Evolutionary conservation across 345 rosid species (phyloP), one percentile per base, ranked within the genome.

Genomic region (Mangifera indica): DNA sequence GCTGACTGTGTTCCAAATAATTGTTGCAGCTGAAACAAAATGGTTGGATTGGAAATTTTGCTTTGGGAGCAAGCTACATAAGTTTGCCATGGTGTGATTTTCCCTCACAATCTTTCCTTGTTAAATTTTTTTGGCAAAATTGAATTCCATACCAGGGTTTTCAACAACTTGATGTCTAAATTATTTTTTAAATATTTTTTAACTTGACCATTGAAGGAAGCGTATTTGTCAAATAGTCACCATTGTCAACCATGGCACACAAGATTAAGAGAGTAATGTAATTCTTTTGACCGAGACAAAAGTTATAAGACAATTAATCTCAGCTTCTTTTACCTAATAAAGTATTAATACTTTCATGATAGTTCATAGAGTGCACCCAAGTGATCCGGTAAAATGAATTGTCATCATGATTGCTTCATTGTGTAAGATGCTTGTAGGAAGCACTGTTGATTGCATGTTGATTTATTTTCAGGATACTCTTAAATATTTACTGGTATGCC

Each of bases 41-140:
- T 80, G 99, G 99, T 66, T 95, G 98, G 97, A 81, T 95, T 52
- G 98, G 99, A 77, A 95, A 95, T 79, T 91, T 89, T 66, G 98
- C 99, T 40, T 77, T 95, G 59, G 99, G 99, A 68, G 96, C 96
- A 56, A 95, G 99, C 81, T 95, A 95, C 72, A 95, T 95, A 77
- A 82, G 98, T 83, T 88, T 95, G 81, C 99, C 99, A 65, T 95
- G 99, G 99, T 95, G 56, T 63, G 79, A 66, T 25, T 69, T 55
- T 74, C 54, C 49, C 65, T 40, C 65, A 63, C 66, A 57, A 25
- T 10, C 49, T 44, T 58, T 17, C 55, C 67, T 64, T 70, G 66
- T 1, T 3, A 20, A 57, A 71, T 56, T 29, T 56, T 62, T 45
- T 59, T 13, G 18, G 29, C 26, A 8, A 15, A 11, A n/a, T 52